phyloP scores from a whole-genome alignment of 75 land plant genomes.

The Sequoiadendron giganteum region DNA sequence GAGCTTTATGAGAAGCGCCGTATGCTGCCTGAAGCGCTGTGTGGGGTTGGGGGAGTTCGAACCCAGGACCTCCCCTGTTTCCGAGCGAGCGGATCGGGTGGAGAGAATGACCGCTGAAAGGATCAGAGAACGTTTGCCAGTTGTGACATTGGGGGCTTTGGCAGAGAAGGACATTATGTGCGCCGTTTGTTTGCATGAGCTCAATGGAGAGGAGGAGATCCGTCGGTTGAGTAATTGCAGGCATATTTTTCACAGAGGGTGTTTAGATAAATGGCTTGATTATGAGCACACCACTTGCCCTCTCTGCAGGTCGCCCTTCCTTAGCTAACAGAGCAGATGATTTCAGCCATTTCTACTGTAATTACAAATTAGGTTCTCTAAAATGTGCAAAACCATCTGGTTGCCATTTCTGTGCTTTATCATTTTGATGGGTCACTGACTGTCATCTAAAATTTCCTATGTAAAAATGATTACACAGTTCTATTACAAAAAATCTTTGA shows the following conservation, averaged over 20 bases:
- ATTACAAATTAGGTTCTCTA: too few species aligned
- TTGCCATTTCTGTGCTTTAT: too few species aligned
- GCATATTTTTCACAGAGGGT: constrained; percentile 49
- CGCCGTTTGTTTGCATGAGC: constrained; percentile 30
- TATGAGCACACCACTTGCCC: constrained; percentile 48
- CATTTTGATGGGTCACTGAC: too few species aligned
- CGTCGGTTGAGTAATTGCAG: constrained; percentile 34
- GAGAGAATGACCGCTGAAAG: neutral
- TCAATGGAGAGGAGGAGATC: constrained; percentile 23
- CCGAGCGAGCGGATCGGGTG: neutral
- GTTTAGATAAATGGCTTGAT: constrained; percentile 55
- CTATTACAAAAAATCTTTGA: too few species aligned
- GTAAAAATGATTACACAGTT: too few species aligned
- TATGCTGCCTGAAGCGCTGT: constrained; percentile 12
- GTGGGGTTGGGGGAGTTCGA: constrained; percentile 44
- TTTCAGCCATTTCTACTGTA: too few species aligned
- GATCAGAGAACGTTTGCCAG: neutral
- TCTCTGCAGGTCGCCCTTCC: constrained; percentile 41
- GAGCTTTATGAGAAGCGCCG: constrained; percentile 23
- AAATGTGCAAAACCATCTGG: too few species aligned
- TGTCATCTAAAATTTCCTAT: too few species aligned
- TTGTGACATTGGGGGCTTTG: neutral
- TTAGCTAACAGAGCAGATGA: neutral
- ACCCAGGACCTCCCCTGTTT: constrained; percentile 9
- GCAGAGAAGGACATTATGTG: constrained; percentile 21